Evolutionary conservation across 768 basidiomycete genomes (phyloP).

Genomic region (Boletus bicolor): DNA sequence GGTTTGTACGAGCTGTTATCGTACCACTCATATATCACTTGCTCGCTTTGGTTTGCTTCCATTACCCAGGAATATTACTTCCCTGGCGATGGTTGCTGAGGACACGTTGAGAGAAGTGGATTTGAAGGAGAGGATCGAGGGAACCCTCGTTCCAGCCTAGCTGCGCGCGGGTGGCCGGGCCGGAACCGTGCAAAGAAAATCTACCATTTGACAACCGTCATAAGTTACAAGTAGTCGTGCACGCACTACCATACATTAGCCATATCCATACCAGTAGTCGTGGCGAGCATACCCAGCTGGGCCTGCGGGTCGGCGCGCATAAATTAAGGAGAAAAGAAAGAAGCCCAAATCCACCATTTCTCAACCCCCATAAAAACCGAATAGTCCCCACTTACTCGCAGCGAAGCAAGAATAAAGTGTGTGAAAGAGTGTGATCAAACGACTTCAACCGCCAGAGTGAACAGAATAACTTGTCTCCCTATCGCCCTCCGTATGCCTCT

Average conservation of each 20-base stretch:
- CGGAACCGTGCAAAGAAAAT: slow-evolving; percentile 1
- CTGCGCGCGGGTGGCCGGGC: neutral
- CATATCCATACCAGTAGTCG: slow-evolving; percentile 23
- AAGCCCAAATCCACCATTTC: neutral
- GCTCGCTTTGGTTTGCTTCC: slow-evolving; percentile 22
- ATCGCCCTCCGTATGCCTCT: slow-evolving; percentile 22
- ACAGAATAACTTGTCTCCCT: slow-evolving; percentile 23
- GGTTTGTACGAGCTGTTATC: slow-evolving; percentile 10
- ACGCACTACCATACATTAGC: slow-evolving; percentile 28
- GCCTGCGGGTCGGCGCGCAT: slow-evolving; percentile 16
- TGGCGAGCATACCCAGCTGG: slow-evolving; percentile 10
- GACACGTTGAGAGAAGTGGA: slow-evolving; percentile 18
- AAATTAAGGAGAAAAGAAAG: slow-evolving; percentile 16
- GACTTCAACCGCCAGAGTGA: slow-evolving; percentile 26
- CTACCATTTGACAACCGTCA: slow-evolving; percentile 10
- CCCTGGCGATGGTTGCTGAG: slow-evolving; percentile 8
- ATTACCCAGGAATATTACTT: slow-evolving; percentile 19
- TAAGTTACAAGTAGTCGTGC: slow-evolving; percentile 21
- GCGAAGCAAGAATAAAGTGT: neutral
- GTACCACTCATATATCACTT: slow-evolving; percentile 19
- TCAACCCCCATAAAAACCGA: slow-evolving; percentile 13
- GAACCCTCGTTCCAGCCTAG: neutral
- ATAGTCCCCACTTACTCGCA: slow-evolving; percentile 3
- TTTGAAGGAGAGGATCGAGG: neutral
- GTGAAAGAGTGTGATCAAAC: slow-evolving; percentile 2